A percentile compares a stretch with the other conserved stretches of the same genome.
Evolutionary conservation across 2,329 filamentous ascomycete genomes (phyloP).

Genomic region (Capronia coronata): DNA sequence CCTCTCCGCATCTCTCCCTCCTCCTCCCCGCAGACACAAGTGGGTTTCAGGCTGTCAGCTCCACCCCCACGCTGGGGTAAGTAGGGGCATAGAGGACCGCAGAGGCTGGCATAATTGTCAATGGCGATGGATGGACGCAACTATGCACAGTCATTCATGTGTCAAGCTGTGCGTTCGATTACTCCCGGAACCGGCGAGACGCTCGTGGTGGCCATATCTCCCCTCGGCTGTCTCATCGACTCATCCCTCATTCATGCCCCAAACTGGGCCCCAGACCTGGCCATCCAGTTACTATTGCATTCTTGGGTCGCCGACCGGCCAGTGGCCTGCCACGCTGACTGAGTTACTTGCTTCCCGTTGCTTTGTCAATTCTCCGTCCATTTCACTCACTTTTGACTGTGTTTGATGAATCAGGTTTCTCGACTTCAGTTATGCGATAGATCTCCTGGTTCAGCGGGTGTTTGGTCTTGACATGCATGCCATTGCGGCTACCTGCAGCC

Average conservation of each 20-base stretch:
- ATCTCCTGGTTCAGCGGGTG: slow-evolving; percentile 4
- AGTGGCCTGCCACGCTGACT: neutral
- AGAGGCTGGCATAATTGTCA: too few relatives aligned
- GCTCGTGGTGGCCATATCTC: neutral
- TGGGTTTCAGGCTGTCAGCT: neutral
- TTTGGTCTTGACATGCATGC: slow-evolving; percentile 20
- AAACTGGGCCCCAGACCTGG: neutral
- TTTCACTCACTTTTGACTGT: neutral
- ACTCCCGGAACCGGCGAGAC: too few relatives aligned
- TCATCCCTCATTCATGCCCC: slow-evolving; percentile 4
- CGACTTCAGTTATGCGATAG: slow-evolving; percentile 14
- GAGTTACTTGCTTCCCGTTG: neutral
- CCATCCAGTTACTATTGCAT: neutral
- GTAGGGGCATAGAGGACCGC: neutral
- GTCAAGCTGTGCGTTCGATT: too few relatives aligned
- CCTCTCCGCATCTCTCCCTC: neutral
- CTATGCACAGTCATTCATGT: neutral
- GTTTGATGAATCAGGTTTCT: slow-evolving; percentile 1
- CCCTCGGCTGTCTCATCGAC: slow-evolving; percentile 11
- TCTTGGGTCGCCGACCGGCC: neutral
- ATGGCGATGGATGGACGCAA: neutral
- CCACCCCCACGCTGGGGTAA: slow-evolving; percentile 9
- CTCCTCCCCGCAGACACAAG: slow-evolving; percentile 2
- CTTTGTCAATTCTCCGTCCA: slow-evolving; percentile 5
- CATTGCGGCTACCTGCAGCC: slow-evolving; percentile 22